Evolutionary conservation across 2,329 filamentous ascomycete genomes (phyloP), one percentile per base, ranked within the genome.

Genomic region (Endothia cerciana): DNA sequence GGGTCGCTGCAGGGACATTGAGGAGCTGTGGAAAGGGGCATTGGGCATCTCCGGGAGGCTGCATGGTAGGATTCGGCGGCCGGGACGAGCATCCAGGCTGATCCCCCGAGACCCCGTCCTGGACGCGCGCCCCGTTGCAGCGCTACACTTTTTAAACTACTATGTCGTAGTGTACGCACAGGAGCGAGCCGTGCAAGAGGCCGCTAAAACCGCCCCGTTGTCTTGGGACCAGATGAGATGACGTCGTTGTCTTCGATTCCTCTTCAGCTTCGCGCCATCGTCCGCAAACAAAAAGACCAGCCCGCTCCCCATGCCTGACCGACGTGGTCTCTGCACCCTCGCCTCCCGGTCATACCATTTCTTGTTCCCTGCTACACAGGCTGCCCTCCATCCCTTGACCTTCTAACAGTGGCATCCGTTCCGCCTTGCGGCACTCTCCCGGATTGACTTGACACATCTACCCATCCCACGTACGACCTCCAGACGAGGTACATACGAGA

Each of bases 221-320:
- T 28, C 28, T 28, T n/a, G 51, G 51, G 28, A 15, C 51, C 51
- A 33, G 7, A 55, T 55, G 51, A 55, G 51, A 55, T 55, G 51
- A 55, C 51, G 51, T 55, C 51, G 51, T 55, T 55, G 51, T 55
- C 51, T 55, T 55, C 51, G 30, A 55, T 55, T 55, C 30, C 28
- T 55, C 51, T 55, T 55, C 51, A 55, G 51, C 51, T 55, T 55
- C 51, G 51, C 51, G 51, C 51, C 51, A 30, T 55, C 30, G 51
- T 55, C 47, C 17, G 51, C 51, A 55, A 55, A 55, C 51, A 36
- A 36, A 53, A 53, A 55, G 51, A 36, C 51, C 28, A 55, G 38
- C 45, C 58, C 45, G 22, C 59, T 3, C n/a, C 28, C 30, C 7
- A 40, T 13, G 45, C 59, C 19, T 43, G 22, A 51, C 25, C n/a